Percentiles rank a stretch among this genome's conserved stretches.
Evolutionary conservation across 495 filamentous ascomycete genomes (phyloP).

Genomic region (Neurospora sp.): DNA sequence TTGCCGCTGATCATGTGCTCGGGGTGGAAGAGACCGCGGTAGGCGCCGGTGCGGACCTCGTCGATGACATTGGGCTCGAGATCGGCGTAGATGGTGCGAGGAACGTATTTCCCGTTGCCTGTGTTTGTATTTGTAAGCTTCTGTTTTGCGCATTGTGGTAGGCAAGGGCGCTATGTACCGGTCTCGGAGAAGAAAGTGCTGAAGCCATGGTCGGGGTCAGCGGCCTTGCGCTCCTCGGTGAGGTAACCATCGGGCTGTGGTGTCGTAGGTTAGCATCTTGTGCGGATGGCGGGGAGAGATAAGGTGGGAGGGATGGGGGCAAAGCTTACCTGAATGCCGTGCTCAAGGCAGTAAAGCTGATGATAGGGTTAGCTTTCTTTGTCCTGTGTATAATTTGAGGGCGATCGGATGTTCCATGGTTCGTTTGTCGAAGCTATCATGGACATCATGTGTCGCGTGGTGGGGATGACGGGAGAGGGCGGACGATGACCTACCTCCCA

Average conservation of each 20-base stretch:
- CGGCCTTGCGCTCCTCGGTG: conserved; percentile 91
- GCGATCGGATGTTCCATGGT: background rate
- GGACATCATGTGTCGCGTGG: background rate
- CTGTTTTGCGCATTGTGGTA: background rate
- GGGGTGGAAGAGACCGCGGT: conserved; percentile 93
- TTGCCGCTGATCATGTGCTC: conserved; percentile 99
- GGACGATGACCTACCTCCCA: conserved; percentile 80
- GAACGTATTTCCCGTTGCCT: conserved; percentile 99
- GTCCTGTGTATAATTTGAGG: background rate
- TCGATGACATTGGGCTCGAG: conserved; percentile 99
- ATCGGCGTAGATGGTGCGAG: conserved; percentile 98
- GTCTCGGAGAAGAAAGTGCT: conserved; percentile 99
- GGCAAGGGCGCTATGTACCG: conserved; percentile 48
- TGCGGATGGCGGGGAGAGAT: background rate
- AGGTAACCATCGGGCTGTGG: conserved; percentile 92
- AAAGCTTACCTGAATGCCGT: conserved; percentile 83
- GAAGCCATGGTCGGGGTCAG: conserved; percentile 92
- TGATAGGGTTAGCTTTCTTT: conserved; percentile 12
- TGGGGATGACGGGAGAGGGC: background rate
- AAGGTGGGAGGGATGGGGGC: conserved; percentile 28
- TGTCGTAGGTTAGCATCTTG: background rate
- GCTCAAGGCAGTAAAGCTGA: conserved; percentile 98
- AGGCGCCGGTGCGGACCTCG: conserved; percentile 95
- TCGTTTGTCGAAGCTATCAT: background rate
- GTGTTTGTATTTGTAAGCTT: conserved; percentile 6